phyloP scores from a whole-genome alignment of 2,329 filamentous ascomycete species.

The Penicillium sp. region DNA sequence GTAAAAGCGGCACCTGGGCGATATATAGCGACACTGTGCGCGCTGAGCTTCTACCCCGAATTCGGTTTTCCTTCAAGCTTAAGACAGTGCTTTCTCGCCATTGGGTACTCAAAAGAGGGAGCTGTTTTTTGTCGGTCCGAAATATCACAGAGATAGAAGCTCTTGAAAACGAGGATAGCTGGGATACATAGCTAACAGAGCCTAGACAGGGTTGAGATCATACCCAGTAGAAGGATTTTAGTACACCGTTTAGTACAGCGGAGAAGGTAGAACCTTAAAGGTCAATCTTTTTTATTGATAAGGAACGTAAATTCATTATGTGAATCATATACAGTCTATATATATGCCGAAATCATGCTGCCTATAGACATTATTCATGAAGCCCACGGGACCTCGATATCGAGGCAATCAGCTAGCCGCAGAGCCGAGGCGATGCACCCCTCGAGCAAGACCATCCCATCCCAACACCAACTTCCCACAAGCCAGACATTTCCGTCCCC shows the following conservation, averaged over 20 bases:
- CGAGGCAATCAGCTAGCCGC: constrained; percentile 55
- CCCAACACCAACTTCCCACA: constrained; percentile 63
- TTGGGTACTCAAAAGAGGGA: background rate
- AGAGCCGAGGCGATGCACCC: constrained; percentile 61
- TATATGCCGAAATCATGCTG: background rate
- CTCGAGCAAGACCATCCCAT: constrained; percentile 63
- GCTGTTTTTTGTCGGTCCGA: no score
- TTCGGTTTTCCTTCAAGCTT: no score
- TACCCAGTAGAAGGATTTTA: no score
- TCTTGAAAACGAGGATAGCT: no score
- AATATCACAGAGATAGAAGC: no score
- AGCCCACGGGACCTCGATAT: constrained; percentile 44
- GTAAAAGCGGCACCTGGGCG: background rate
- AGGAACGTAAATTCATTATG: background rate
- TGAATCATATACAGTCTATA: background rate
- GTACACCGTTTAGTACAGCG: no score
- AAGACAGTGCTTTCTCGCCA: no score
- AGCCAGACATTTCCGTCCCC: constrained; percentile 57
- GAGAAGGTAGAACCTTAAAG: background rate
- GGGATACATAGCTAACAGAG: no score
- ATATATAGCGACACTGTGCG: background rate
- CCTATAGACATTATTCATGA: background rate
- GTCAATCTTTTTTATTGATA: background rate
- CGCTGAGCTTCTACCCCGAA: background rate
- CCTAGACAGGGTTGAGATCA: no score